Conservation (phyloP, 2,329 filamentous ascomycete genomes). For the Colletotrichum sp. region DNA sequence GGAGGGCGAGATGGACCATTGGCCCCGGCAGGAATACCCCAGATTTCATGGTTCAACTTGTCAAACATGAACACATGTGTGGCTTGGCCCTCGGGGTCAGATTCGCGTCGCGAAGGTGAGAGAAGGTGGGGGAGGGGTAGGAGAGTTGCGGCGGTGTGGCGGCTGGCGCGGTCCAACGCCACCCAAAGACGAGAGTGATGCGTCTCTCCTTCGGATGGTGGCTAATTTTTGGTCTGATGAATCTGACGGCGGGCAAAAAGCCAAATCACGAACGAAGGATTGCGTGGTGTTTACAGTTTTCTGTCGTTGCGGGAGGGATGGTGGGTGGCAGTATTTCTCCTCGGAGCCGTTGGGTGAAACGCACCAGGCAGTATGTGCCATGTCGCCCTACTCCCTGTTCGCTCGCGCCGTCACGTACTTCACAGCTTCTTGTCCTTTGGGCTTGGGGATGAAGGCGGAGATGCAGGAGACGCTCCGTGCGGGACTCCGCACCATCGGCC, state of each 20-base stretch:
- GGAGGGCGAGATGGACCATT: not conserved
- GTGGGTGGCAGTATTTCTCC: not conserved
- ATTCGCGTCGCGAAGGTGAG: slow-evolving; percentile 7
- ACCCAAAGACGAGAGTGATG: not conserved
- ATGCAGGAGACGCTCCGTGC: not conserved
- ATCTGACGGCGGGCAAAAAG: not conserved
- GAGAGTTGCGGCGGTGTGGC: not conserved
- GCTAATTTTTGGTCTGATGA: not conserved
- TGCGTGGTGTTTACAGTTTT: not conserved
- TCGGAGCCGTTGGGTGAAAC: not conserved
- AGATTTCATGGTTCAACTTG: slow-evolving; percentile 5
- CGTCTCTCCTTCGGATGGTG: not conserved
- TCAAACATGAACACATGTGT: slow-evolving; percentile 6
- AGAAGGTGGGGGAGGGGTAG: not conserved
- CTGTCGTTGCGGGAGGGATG: not conserved
- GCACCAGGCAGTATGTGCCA: not conserved
- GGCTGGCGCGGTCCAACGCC: not conserved
- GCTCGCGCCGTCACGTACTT: not conserved
- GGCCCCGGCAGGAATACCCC: not conserved
- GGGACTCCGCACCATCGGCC: not conserved
- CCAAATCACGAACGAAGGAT: not conserved
- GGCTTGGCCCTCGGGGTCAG: not conserved
- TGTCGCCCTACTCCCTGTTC: not conserved
- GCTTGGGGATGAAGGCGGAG: not conserved
- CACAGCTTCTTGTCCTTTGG: not conserved